Evolutionary conservation across 2,329 filamentous ascomycete species (phyloP), one percentile per base, ranked within the genome.

Genomic region (Ascochyta fabae): DNA sequence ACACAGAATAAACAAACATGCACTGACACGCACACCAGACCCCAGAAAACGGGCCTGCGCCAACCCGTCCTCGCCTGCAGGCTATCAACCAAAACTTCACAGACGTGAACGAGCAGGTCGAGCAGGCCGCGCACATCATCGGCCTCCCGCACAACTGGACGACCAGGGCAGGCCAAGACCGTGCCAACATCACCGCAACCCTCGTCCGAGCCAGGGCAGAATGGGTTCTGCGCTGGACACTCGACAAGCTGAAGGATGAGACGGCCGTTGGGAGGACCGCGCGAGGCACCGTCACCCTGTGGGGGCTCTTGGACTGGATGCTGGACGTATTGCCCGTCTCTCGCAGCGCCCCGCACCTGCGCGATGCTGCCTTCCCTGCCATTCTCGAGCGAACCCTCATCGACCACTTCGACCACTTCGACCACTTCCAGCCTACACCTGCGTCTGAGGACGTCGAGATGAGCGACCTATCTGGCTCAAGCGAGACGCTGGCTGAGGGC

Each of bases 321-420:
- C 81, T 91, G 49, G 78, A 81, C 45, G 78, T 86, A n/a, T 84
- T 94, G 16, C 88, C 90, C 0, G 78, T 86, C 0, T 87, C 89
- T 41, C 87, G 86, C 10, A 80, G 91, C 23, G 89, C 90, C 8
- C 86, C 87, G 54, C 86, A 89, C 4, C 80, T 96, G 6, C 86
- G 85, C 22, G 87, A 92, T 54, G 82, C 88, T 53, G 83, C 85
- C 41, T 91, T 96, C 48, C 76, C 90, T 31, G 75, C 77, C 1
- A 83, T 91, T 9, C 72, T 96, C 38, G 85, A 88, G 64, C 83
- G 86, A 64, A 85, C 88, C 0, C 75, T 92, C 43, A 81, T 84
- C 43, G 88, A 92, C 45, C 68, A 70, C 58, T 74, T 72, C 42
- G 66, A 62, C 46, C 47, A 45, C 4, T 34, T 84, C 43, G 88